Evolutionary conservation across 768 basidiomycete genomes (phyloP), one percentile per base, ranked within the genome.

Genomic region (Kwoniella pini): DNA sequence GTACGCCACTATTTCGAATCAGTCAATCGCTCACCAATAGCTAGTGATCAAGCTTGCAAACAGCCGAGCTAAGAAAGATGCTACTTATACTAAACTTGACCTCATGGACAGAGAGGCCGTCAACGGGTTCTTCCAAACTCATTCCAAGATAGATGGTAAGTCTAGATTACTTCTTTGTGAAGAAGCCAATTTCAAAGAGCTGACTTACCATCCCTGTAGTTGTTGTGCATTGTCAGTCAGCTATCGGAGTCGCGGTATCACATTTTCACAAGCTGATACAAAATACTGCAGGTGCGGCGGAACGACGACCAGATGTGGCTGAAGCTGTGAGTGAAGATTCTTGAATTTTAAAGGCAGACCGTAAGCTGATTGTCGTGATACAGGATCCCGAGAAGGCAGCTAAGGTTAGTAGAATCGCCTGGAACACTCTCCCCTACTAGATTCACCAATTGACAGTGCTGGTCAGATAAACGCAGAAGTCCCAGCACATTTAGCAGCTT

Each of bases 251-350:
- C 0, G 12, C 22, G 13, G 4, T 15, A 19, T 30, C 11, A 10
- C 7, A 6, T 19, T 13, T 22, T 27, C 7, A 43, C 7, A 21
- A 58, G 57, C 64, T 71, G 62, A 72, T 24, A 40, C 22, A 36
- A 3, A 27, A 2, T 21, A 26, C 19, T 31, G 19, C 27, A 73
- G 66, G 71, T 38, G 95, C 95, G 13, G 95, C 95, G 1, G 94
- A 98, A 79, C 81, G 95, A 62, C 82, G 93, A 43, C 92, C 94
- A 4, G 93, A 97, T 73, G 89, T 91, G 12, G 93, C 91, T 57
- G 91, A 95, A 77, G 88, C 88, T 81, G 92, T 89, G 64, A 50
- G 83, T 75, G 31, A 28, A 9, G 22, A 22, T 30, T 21, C 5
- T 4, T 22, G 21, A 10, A 24, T 42, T n/a, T 21, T 2, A 42